Evolutionary conservation across 805 yeast genomes (phyloP).

Genomic region (Clavispora phyllophila): DNA sequence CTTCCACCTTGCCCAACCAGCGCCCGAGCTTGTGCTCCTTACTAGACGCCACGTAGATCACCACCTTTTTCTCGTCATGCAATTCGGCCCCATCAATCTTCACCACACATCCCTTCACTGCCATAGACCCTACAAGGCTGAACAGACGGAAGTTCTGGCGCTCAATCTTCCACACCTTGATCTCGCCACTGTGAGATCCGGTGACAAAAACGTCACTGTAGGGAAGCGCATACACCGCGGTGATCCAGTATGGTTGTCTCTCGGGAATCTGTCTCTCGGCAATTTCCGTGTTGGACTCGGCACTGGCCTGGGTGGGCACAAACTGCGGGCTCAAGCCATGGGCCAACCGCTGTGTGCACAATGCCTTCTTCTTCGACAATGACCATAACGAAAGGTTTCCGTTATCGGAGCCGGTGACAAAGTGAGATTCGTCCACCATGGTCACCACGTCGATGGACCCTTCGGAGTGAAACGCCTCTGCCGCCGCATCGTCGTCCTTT

Average conservation of each 20-base stretch:
- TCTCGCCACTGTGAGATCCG: conserved; percentile 82
- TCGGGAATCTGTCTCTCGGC: conserved; percentile 54
- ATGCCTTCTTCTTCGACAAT: conserved; percentile 81
- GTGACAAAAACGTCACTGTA: conserved; percentile 77
- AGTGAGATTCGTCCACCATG: conserved; percentile 89
- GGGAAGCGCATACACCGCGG: conserved; percentile 76
- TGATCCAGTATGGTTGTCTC: conserved; percentile 79
- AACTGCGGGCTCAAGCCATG: conserved; percentile 66
- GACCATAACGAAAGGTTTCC: conserved; percentile 92
- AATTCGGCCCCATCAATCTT: conserved; percentile 54
- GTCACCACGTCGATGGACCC: conserved; percentile 88
- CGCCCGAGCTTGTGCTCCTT: conserved; percentile 89
- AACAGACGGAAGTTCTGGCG: conserved; percentile 58
- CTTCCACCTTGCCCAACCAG: conserved; percentile 62
- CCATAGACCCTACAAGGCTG: conserved; percentile 48
- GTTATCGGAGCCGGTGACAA: conserved; percentile 92
- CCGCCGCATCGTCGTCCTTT: conserved; percentile 20
- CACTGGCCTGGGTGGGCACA: conserved; percentile 35
- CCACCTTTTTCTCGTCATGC: conserved; percentile 43
- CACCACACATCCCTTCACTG: conserved; percentile 67
- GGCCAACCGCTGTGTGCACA: conserved; percentile 59
- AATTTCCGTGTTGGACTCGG: conserved; percentile 51
- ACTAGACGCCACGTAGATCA: conserved; percentile 56
- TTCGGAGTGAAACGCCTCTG: conserved; percentile 50
- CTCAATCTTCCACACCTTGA: conserved; percentile 74